phyloP scores from a whole-genome alignment of 345 rosid genomes.

The Angophora floribunda region DNA sequence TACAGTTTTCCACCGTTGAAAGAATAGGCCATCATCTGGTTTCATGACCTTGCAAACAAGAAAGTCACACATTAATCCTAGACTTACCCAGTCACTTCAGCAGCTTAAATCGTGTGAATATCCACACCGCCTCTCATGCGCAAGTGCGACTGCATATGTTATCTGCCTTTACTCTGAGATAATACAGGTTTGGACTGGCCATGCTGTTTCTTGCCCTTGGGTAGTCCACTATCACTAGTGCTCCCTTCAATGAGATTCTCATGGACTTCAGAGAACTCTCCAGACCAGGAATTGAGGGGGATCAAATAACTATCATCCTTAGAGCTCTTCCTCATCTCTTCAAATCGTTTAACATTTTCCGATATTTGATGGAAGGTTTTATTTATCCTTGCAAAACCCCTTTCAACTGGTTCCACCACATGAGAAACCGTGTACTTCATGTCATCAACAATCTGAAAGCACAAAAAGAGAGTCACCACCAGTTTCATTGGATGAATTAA shows the following conservation, averaged over 20 bases:
- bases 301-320: conserved; percentile 83
- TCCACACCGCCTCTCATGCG: neutral
- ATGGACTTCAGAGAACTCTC: conserved; percentile 74
- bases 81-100: neutral
- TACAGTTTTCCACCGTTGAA: neutral
- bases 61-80: neutral
- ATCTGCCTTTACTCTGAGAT: conserved; percentile 32
- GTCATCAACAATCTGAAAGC: conserved; percentile 81
- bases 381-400: conserved; percentile 88
- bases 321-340: conserved; percentile 56
- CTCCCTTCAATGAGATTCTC: conserved; percentile 67
- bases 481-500: neutral
- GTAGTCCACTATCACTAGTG: conserved; percentile 78
- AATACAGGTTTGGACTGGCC: conserved; percentile 24
- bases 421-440: conserved; percentile 98
- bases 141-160: neutral
- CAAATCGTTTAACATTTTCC: conserved; percentile 74
- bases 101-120: neutral
- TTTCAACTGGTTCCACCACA: conserved; percentile 95
- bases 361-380: conserved; percentile 78
- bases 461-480: neutral
- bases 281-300: conserved; percentile 68
- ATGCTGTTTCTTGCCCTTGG: conserved; percentile 40
- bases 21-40: neutral
- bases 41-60: neutral